Evolutionary conservation across 495 filamentous ascomycete genomes (phyloP), one percentile per base, ranked within the genome.

Genomic region (Hyaloscypha variabilis): DNA sequence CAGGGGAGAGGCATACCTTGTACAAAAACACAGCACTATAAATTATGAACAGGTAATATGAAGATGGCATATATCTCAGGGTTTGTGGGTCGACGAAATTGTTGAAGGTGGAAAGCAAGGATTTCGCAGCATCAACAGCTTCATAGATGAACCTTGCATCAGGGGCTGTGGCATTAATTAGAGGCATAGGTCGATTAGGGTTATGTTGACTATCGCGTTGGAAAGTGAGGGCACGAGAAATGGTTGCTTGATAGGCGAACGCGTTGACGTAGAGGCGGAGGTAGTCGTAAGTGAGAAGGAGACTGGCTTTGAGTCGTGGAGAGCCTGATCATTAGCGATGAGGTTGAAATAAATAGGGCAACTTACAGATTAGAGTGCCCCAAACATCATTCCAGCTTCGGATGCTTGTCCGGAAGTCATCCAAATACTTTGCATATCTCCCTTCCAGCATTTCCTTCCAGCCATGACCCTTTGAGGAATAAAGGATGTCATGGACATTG

Each of bases 401-500:
- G 17, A 89, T 87, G 11, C 82, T 83, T 17, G 83, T 78, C 0
- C 85, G 83, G 67, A 88, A 88, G 68, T 89, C 87, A 72, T 89
- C 87, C 1, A 72, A 53, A 49, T 72, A 70, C 36, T 72, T 88
- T 50, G 88, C 86, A 66, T 89, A 89, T 64, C 87, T 81, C 5
- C 86, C 86, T 74, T 83, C 85, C 23, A 88, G 72, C 79, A 88
- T 87, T 73, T 87, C 85, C 68, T 87, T 82, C 69, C 84, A 86
- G 64, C 85, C 86, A 36, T 84, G 82, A 28, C 85, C 84, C 71
- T 85, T 87, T 0, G 86, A 86, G 6, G 87, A 86, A 65, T 89
- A 89, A 13, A 88, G 75, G 10, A 89, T 81, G 67, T 89, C 87
- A 60, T 89, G 87, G 1, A 88, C 84, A 75, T 89, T 89, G 6